A percentile compares a stretch with the other conserved stretches of the same genome.
Conservation (phyloP, 2,329 filamentous ascomycete genomes). For the Cylindrodendrum hubeiense region DNA sequence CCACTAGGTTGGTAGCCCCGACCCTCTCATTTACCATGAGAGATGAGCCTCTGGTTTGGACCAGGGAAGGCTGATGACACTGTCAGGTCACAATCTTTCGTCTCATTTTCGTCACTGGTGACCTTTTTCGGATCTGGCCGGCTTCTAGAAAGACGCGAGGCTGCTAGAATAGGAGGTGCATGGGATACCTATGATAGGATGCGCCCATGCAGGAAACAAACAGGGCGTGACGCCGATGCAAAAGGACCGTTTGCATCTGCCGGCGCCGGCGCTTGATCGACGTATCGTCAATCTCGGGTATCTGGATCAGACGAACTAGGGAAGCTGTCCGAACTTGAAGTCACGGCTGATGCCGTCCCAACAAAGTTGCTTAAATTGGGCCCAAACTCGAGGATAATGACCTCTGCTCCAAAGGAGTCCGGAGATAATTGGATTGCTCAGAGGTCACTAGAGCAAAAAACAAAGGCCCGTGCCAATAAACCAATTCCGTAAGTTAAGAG, state of each 20-base stretch:
- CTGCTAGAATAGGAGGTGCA: constrained; percentile 29
- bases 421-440: neutral
- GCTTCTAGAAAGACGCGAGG: constrained; percentile 40
- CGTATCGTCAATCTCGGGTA: constrained; percentile 47
- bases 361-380: constrained; percentile 25
- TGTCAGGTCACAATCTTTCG: constrained; percentile 25
- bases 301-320: constrained; percentile 36
- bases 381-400: constrained; percentile 3
- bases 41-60: constrained; percentile 28
- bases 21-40: constrained; percentile 42
- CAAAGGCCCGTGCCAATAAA: neutral
- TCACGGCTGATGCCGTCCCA: constrained; percentile 13
- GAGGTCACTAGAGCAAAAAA: too few relatives aligned
- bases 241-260: constrained; percentile 29
- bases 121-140: constrained; percentile 15
- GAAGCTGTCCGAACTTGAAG: constrained; percentile 26
- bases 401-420: neutral
- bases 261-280: constrained; percentile 41
- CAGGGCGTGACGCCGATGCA: constrained; percentile 16
- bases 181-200: constrained; percentile 30
- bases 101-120: constrained; percentile 29
- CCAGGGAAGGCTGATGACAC: constrained; percentile 23
- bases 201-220: constrained; percentile 32
- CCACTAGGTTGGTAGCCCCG: constrained; percentile 28
- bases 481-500: neutral